Evolutionary conservation across 2,329 filamentous ascomycete genomes (phyloP), one percentile per base, ranked within the genome.

Genomic region (Epichloe amarillans): DNA sequence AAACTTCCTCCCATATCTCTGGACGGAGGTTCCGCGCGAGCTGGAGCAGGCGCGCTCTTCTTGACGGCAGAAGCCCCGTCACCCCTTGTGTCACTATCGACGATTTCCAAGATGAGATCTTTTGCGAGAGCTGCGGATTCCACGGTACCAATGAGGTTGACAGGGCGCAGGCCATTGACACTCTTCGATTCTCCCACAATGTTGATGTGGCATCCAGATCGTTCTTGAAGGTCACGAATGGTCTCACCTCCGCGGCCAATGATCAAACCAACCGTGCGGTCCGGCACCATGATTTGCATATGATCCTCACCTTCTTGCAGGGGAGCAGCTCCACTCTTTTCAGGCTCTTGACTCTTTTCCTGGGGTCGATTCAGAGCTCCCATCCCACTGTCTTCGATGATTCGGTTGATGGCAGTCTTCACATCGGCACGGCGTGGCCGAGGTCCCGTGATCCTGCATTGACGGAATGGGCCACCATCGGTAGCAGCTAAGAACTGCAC

Each of bases 181-280:
- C 88, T 95, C 75, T 95, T 94, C 58, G 88, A 88, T 69, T 95
- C 89, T 60, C 86, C 86, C 40, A 95, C 87, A 61, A 95, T 95
- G 66, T 95, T 95, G 65, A 95, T 88, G 66, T 95, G 90, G 65
- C 89, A 95, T n/a, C 86, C 87, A 60, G 86, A 93, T 55, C 87
- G 79, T 66, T 95, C 89, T 69, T 95, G 90, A 23, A 95, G 74
- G 64, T 95, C 89, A 62, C 88, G 83, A 61, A 95, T 95, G 1
- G 89, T 95, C 69, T 95, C 89, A 53, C 89, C 89, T 40, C 88
- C 88, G 58, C 89, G 85, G n/a, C 89, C 89, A 62, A 95, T 95
- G 59, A 95, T 95, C 44, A 95, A 74, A 48, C 89, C 89, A 53
- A 95, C 89, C 8, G 89, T 95, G 61, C 88, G 84, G 69, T 95